Base-by-base conservation (phyloP, 2,329 filamentous ascomycete genomes). In the Podosphaera aphanis region DNA sequence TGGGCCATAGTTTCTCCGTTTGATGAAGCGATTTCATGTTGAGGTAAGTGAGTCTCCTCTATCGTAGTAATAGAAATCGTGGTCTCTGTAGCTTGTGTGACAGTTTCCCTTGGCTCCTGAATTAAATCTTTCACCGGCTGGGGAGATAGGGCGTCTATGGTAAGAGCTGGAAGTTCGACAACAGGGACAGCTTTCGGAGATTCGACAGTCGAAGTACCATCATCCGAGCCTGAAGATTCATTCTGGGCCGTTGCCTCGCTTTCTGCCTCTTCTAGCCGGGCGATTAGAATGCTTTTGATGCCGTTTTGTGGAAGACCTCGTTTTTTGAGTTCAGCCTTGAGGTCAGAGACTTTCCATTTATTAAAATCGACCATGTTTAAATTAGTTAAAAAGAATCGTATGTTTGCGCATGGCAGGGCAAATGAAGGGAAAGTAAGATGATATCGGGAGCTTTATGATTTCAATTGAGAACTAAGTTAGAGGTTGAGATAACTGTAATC, bases 301-400 rank as follows among this genome's bases (percentile, higher is more conserved):
- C 82, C 82, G 20, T 72, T 71, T 49, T 75, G 71, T 5, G 74
- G 65, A 35, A 86, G 70, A n/a, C 76, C 75, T 51, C 80, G 73
- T 48, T 66, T 68, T 62, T 82, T 84, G 37, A 86, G 68, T 64
- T 85, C 79, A 19, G 73, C 73, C 61, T 78, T 80, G 48, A 88
- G 69, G 56, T 85, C 79, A 29, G 76, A 67, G 50, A 88, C 82
- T 63, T 82, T 86, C 56, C 77, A 69, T 61, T 67, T 68, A 46
- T 59, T 65, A 58, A 68, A 73, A 52, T 71, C 68, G 49, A 63
- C 62, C 69, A 71, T 71, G 33, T 20, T 51, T 41, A 42, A 35
- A 18, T 16, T 35, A 45, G 43, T 33, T 11, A 11, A 20, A 44
- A 40, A 6, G 33, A 37, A 23, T 21, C 16, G 23, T 37, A 33